Evolutionary conservation across 257 asterid genomes (phyloP), one percentile per base, ranked within the genome.

Genomic region (Linaria vulgaris): DNA sequence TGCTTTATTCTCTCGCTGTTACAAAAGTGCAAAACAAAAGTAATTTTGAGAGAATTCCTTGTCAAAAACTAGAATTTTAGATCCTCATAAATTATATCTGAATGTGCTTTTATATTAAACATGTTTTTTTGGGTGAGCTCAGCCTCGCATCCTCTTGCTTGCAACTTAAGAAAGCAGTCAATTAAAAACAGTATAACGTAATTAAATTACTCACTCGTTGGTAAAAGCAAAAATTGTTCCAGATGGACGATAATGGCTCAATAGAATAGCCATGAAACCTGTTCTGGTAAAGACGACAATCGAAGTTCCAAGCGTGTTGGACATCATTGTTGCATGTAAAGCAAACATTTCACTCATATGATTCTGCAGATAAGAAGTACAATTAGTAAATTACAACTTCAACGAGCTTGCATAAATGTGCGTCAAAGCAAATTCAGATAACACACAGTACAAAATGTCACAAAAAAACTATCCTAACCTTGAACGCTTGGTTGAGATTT

Each of bases 271-370:
- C 99, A 92, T 92, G 84, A 82, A 92, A 66, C 99, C 99, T 43
- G 87, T 87, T 74, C 90, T 79, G 52, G 99, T 92, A 83, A 92
- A 92, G 80, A 92, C 97, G 23, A 92, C 97, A 16, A 79, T 82
- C 23, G 99, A 89, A 70, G 96, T 92, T 67, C 94, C 96, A 53
- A 92, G 91, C 23, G 97, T 92, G 82, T 92, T 85, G 34, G 99
- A 87, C 91, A 92, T 92, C 95, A 80, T 89, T 19, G 97, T 92
- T 48, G 96, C 95, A 82, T 92, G 99, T 80, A 74, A 89, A 30
- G 97, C 99, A 81, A 92, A 92, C 96, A 92, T 92, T 70, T 92
- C 98, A 1, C 98, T 92, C 97, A 85, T 92, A 60, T 89, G 98
- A 66, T 92, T 92, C 99, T 92, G 95, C 80, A 74, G 24, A 73